A percentile compares a stretch with the other conserved stretches of the same genome.
Conservation (phyloP, 2,329 filamentous ascomycete species). For the Sodiomyces alkalinus region DNA sequence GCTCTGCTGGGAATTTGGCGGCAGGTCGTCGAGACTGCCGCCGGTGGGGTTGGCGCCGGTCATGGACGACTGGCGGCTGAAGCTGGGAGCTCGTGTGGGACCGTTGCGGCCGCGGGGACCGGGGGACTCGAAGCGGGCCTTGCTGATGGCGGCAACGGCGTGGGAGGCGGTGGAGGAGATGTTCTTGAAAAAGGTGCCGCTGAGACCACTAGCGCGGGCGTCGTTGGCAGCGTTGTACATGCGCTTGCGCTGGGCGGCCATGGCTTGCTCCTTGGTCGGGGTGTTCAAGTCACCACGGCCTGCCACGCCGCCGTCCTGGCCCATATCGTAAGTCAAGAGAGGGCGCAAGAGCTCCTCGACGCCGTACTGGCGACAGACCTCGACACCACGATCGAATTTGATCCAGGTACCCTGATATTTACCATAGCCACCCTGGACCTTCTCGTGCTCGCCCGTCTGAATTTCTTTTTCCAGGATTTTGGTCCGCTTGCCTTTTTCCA, state of each 20-base stretch:
- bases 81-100: conserved; percentile 50
- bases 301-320: conserved; percentile 55
- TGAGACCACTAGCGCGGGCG: conserved; percentile 46
- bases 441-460: conserved; percentile 89
- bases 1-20: conserved; percentile 72
- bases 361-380: conserved; percentile 71
- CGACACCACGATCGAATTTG: conserved; percentile 76
- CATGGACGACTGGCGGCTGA: conserved; percentile 56
- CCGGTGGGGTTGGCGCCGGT: no score
- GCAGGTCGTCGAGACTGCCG: conserved; percentile 53
- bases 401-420: conserved; percentile 99
- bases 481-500: conserved; percentile 94
- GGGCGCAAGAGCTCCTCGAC: conserved; percentile 65
- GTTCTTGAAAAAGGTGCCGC: conserved; percentile 92
- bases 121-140: conserved; percentile 84
- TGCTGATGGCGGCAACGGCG: conserved; percentile 91
- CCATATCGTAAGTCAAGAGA: conserved; percentile 67
- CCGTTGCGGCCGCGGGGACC: conserved; percentile 51
- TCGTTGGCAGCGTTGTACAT: conserved; percentile 70
- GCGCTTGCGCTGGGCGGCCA: conserved; percentile 87
- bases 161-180: conserved; percentile 88
- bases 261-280: conserved; percentile 95
- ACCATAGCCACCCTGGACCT: conserved; percentile 94
- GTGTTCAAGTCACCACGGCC: conserved; percentile 73
- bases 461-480: conserved; percentile 98